Percentiles rank a stretch among this genome's conserved stretches.
Conservation (phyloP, 2,329 filamentous ascomycete species). For the Fonsecaea erecta region DNA sequence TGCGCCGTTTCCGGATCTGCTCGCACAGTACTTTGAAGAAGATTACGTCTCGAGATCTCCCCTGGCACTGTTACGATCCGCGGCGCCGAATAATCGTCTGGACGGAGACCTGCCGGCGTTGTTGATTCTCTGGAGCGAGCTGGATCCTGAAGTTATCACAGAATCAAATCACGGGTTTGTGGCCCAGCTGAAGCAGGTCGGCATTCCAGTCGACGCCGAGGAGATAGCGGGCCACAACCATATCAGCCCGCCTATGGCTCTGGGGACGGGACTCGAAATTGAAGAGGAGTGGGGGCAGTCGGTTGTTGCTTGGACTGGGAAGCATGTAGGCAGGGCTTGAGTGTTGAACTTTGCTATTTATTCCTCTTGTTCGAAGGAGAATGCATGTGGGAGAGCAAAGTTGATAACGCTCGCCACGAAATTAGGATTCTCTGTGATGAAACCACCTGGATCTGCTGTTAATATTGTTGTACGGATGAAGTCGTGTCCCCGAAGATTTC, state of each 20-base stretch:
- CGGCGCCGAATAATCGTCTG: not conserved
- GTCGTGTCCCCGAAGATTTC: no score
- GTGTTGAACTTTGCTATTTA: not conserved
- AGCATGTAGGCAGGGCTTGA: not conserved
- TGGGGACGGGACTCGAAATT: conserved; percentile 13
- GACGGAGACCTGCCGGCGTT: not conserved
- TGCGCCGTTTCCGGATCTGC: not conserved
- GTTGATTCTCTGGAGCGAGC: conserved; percentile 12
- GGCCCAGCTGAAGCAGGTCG: not conserved
- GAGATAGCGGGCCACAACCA: conserved; percentile 23
- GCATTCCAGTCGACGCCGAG: not conserved
- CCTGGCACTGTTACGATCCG: not conserved
- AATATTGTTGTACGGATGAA: no score
- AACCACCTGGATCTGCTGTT: no score
- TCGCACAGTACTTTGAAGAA: not conserved
- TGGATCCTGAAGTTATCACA: conserved; percentile 16
- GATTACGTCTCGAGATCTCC: not conserved
- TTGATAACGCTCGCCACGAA: no score
- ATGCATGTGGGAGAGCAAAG: no score
- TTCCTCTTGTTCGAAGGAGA: no score
- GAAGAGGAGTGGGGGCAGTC: conserved; percentile 22
- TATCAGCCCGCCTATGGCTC: conserved; percentile 18
- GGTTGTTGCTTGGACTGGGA: conserved; percentile 1
- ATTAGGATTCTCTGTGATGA: no score
- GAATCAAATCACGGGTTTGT: not conserved